phyloP scores from a whole-genome alignment of 2,329 filamentous ascomycete species.

The Phoma herbarum region DNA sequence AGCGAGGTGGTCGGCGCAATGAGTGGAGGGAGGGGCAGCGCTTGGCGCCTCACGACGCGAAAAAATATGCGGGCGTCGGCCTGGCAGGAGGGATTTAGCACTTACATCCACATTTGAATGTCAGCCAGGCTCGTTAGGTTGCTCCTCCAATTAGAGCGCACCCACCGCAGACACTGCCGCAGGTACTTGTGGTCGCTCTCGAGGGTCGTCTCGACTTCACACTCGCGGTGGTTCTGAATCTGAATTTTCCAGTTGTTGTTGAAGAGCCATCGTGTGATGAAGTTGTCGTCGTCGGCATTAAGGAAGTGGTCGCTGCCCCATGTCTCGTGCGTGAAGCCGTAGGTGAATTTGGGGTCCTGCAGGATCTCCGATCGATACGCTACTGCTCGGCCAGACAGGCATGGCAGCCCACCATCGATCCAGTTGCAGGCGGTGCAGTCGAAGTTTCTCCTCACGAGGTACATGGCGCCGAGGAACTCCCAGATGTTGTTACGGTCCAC shows the following conservation, averaged over 20 bases:
- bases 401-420: slow-evolving; percentile 94
- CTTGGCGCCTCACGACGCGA: slow-evolving; percentile 42
- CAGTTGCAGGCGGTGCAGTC: slow-evolving; percentile 96
- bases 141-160: slow-evolving; percentile 96
- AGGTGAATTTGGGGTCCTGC: slow-evolving; percentile 82
- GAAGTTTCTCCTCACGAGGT: slow-evolving; percentile 93
- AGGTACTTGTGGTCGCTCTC: slow-evolving; percentile 90
- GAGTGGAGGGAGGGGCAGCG: slow-evolving; percentile 37
- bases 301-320: slow-evolving; percentile 76
- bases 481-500: slow-evolving; percentile 72
- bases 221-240: slow-evolving; percentile 92
- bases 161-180: slow-evolving; percentile 93
- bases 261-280: slow-evolving; percentile 95
- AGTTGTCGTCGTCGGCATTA: slow-evolving; percentile 98
- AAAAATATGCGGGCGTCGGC: slow-evolving; percentile 35
- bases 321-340: slow-evolving; percentile 89
- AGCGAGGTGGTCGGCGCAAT: slow-evolving; percentile 34
- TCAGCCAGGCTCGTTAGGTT: slow-evolving; percentile 92
- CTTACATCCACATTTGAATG: slow-evolving; percentile 86
- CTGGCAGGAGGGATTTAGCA: slow-evolving; percentile 29
- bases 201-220: slow-evolving; percentile 84
- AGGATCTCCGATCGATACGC: slow-evolving; percentile 91
- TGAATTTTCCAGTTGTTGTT: slow-evolving; percentile 92
- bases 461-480: slow-evolving; percentile 91
- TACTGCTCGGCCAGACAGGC: slow-evolving; percentile 92